Conservation (phyloP, 805 yeast species). For the Jamesozyma spencerorum region DNA sequence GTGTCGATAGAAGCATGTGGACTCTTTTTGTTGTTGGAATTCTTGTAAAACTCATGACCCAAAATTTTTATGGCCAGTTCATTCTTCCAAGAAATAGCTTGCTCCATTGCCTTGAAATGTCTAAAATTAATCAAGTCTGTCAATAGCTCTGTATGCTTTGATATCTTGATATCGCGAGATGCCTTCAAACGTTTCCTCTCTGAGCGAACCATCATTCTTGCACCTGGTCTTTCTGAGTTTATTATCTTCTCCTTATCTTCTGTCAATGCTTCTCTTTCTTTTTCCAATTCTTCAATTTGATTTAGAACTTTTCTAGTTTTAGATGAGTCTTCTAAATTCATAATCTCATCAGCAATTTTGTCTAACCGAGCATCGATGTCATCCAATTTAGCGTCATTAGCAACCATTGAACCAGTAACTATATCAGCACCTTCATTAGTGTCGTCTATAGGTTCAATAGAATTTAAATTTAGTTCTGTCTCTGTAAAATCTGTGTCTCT, state of each 20-base stretch:
- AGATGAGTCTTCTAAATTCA: conserved; percentile 30
- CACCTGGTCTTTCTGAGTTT: conserved; percentile 13
- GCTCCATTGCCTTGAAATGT: conserved; percentile 17
- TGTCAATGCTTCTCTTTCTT: conserved; percentile 21
- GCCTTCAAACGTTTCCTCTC: conserved; percentile 16
- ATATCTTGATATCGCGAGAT: conserved; percentile 17
- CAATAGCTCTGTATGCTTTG: conserved; percentile 18
- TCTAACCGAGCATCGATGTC: conserved; percentile 23
- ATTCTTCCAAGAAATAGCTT: conserved; percentile 23
- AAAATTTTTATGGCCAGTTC: conserved; percentile 14
- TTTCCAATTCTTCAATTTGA: conserved; percentile 23
- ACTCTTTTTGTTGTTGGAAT: conserved; percentile 23
- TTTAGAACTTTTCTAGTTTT: conserved; percentile 21
- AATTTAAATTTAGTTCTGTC: conserved; percentile 4
- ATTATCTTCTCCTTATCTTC: conserved; percentile 13
- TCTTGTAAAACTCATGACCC: conserved; percentile 22
- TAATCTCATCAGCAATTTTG: conserved; percentile 30
- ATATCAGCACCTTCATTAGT: not conserved
- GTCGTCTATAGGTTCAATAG: conserved; percentile 4
- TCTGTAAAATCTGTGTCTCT: conserved; percentile 28
- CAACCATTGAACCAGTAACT: conserved; percentile 7
- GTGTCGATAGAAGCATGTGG: conserved; percentile 4
- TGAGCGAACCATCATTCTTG: conserved; percentile 17
- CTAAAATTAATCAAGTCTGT: conserved; percentile 19
- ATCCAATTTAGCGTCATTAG: conserved; percentile 6